Conservation (phyloP, 2,329 filamentous ascomycete genomes). For the Ilyonectria robusta region DNA sequence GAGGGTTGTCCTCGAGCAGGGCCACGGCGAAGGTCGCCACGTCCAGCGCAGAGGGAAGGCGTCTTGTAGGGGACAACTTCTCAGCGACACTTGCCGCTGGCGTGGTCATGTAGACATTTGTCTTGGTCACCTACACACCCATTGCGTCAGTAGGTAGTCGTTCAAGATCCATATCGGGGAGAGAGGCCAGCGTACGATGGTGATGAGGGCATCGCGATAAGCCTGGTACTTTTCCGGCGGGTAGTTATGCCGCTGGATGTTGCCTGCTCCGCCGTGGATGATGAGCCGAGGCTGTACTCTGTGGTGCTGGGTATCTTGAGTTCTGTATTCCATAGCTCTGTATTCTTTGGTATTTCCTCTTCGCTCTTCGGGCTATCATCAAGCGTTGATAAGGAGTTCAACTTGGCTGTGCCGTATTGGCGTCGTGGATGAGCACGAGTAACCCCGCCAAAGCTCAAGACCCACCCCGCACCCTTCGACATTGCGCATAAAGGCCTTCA, state of each 20-base stretch:
- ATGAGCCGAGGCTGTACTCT: constrained; percentile 71
- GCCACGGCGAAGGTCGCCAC: constrained; percentile 82
- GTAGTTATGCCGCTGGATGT: constrained; percentile 73
- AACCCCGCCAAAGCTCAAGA: neutral
- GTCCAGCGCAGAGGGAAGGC: constrained; percentile 74
- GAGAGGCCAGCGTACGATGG: constrained; percentile 64
- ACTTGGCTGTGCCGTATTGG: neutral
- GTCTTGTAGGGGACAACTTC: constrained; percentile 17
- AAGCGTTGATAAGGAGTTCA: no score
- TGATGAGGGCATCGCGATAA: constrained; percentile 73
- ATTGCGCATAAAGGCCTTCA: neutral
- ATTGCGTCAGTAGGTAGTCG: neutral
- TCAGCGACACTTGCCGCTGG: constrained; percentile 30
- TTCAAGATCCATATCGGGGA: neutral
- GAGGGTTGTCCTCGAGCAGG: constrained; percentile 81
- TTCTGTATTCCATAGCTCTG: constrained; percentile 60
- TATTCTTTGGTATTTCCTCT: neutral
- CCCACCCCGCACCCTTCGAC: neutral
- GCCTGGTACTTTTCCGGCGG: constrained; percentile 69
- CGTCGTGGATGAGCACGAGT: neutral
- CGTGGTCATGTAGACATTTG: constrained; percentile 63
- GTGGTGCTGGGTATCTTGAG: constrained; percentile 22
- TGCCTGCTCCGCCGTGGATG: constrained; percentile 81
- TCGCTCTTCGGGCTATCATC: neutral
- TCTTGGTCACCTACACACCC: constrained; percentile 57